Percentiles rank a stretch among this genome's conserved stretches.
These are phyloP conservation scores for Prunus campanulata DNA, from an alignment of 306 rosid species.

Conservation along the genomic window DNA sequence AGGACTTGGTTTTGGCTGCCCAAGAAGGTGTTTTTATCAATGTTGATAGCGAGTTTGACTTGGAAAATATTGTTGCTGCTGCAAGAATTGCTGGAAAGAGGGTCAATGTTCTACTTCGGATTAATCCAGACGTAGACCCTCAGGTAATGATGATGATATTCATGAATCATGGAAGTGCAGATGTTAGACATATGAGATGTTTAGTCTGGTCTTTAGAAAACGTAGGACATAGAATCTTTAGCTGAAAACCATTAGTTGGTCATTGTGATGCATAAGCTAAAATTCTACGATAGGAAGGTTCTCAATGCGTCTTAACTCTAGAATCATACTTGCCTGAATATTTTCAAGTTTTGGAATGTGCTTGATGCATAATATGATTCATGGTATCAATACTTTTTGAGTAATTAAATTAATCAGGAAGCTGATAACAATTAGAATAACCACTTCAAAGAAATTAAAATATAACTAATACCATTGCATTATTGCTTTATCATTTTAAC, in stretches of 20 bases:
- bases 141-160: slow-evolving; percentile 43
- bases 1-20: slow-evolving; percentile 89
- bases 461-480: not conserved
- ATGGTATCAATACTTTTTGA: not conserved
- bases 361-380: not conserved
- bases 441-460: not conserved
- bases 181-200: not conserved
- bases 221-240: not conserved
- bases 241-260: slow-evolving; percentile 7
- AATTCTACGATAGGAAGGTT: not conserved
- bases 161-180: not conserved
- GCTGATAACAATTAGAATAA: not conserved
- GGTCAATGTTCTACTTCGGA: slow-evolving; percentile 77
- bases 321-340: not conserved
- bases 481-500: not conserved
- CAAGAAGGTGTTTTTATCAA: slow-evolving; percentile 80
- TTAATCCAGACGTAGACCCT: slow-evolving; percentile 93
- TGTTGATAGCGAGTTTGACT: slow-evolving; percentile 88
- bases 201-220: not conserved
- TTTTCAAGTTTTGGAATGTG: not conserved
- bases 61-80: slow-evolving; percentile 82
- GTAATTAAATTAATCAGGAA: not conserved
- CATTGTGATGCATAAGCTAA: not conserved
- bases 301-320: not conserved
- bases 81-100: slow-evolving; percentile 71